A percentile compares a stretch with the other conserved stretches of the same genome.
Evolutionary conservation across 345 rosid species (phyloP).

Genomic region (Geranium rotundifolium): DNA sequence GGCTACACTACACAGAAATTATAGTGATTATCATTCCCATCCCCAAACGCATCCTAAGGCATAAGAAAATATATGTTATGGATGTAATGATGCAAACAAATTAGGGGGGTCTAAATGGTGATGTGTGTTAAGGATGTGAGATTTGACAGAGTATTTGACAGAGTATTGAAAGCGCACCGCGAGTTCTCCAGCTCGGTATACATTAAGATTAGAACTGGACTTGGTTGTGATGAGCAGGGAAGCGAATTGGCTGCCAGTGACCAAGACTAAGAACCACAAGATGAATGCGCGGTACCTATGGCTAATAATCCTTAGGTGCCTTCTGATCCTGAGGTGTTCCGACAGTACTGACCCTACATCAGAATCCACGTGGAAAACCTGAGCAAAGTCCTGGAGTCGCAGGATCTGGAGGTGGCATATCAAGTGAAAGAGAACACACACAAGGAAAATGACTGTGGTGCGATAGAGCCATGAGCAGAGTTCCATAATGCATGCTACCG

Average conservation of each 20-base stretch:
- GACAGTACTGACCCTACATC: conserved; percentile 57
- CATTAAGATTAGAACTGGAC: conserved; percentile 35
- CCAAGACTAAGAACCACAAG: conserved; percentile 45
- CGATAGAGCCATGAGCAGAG: conserved; percentile 88
- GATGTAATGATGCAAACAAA: too few species aligned
- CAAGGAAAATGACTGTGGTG: conserved; percentile 62
- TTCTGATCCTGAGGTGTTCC: conserved; percentile 78
- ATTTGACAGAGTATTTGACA: background rate
- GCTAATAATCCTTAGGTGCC: conserved; percentile 78
- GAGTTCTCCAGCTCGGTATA: conserved; percentile 73
- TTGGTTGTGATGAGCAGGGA: conserved; percentile 71
- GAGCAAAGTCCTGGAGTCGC: conserved; percentile 73
- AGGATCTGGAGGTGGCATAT: conserved; percentile 91
- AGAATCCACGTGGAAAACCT: conserved; percentile 56
- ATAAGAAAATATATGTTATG: too few species aligned
- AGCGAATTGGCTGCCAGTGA: conserved; percentile 78
- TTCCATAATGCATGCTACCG: conserved; percentile 74
- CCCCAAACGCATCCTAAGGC: too few species aligned
- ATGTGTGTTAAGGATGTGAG: too few species aligned
- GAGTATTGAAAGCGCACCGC: conserved; percentile 35
- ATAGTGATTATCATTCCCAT: too few species aligned
- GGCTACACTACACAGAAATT: too few species aligned
- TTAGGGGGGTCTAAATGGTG: too few species aligned
- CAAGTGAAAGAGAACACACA: conserved; percentile 75
- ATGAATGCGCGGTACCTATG: conserved; percentile 67